phyloP scores from a whole-genome alignment of 352 stramenopile genomes.

The Pilasporangium apinafurcum region DNA sequence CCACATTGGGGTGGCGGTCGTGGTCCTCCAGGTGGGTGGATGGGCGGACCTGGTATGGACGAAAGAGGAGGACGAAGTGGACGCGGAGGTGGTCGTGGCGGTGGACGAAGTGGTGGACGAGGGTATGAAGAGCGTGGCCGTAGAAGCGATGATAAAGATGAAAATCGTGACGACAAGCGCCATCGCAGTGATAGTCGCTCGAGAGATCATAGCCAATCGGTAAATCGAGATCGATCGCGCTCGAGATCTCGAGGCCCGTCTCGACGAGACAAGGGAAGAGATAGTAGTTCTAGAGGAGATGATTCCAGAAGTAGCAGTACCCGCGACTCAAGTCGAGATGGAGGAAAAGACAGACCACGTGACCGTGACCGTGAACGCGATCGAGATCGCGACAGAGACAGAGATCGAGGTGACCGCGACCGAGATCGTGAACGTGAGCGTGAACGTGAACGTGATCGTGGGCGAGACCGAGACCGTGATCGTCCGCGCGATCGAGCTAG shows the following conservation, averaged over 20 bases:
- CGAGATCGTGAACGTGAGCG: constrained; percentile 18
- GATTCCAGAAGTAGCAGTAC: constrained; percentile 4
- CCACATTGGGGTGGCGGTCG: constrained; percentile 30
- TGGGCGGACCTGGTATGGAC: constrained; percentile 25
- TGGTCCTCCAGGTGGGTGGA: constrained; percentile 38
- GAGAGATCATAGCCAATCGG: constrained; percentile 22
- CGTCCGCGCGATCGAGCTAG: constrained; percentile 4
- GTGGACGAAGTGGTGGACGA: constrained; percentile 14
- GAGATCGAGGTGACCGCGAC: constrained; percentile 16
- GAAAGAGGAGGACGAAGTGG: constrained; percentile 16
- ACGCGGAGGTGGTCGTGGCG: constrained; percentile 20
- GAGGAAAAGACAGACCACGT: neutral
- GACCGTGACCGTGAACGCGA: constrained; percentile 6
- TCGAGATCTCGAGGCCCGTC: constrained; percentile 31
- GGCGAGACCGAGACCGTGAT: constrained; percentile 18
- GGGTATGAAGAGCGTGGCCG: constrained; percentile 35
- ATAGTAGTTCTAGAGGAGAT: constrained; percentile 3
- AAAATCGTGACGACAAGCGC: constrained; percentile 16
- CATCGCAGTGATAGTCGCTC: constrained; percentile 16
- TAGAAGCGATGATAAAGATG: constrained; percentile 17
- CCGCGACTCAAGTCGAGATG: constrained; percentile 10
- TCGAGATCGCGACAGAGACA: constrained; percentile 11
- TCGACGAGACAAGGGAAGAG: constrained; percentile 12
- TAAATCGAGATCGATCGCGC: constrained; percentile 42
- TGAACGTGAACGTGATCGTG: constrained; percentile 13